Conservation (phyloP, 176 grass and related monocot species). For the Oryza brachyantha region DNA sequence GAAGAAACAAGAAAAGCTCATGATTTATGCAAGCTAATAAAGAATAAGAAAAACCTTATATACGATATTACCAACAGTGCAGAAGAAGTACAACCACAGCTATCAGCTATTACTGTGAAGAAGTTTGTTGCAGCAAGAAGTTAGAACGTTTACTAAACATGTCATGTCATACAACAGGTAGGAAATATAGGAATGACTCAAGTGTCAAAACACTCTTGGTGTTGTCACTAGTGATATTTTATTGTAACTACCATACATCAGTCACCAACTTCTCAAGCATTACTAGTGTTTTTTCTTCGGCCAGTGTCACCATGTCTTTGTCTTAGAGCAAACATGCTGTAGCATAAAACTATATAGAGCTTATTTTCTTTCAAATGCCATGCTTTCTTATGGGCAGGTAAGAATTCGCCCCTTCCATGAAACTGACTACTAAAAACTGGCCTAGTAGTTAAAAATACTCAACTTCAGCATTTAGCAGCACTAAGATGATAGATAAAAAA, state of each 20-base stretch:
- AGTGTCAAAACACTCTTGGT: background rate
- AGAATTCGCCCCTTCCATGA: constrained; percentile 33
- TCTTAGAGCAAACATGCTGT: constrained; percentile 36
- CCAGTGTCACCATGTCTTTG: constrained; percentile 32
- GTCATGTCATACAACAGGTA: constrained; percentile 43
- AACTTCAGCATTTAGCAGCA: background rate
- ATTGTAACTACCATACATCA: constrained; percentile 11
- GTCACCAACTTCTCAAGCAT: constrained; percentile 28
- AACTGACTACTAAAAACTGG: constrained; percentile 20
- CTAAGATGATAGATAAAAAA: background rate
- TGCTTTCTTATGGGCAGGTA: constrained; percentile 42
- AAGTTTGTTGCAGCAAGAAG: constrained; percentile 34
- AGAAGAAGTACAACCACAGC: background rate
- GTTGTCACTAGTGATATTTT: constrained; percentile 15
- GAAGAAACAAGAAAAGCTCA: background rate
- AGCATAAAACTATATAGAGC: constrained; percentile 1
- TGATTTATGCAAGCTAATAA: background rate
- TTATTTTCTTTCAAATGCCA: constrained; percentile 17
- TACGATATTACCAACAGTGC: constrained; percentile 1
- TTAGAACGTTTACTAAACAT: constrained; percentile 40
- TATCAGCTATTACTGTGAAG: background rate
- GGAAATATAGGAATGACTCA: constrained; percentile 41
- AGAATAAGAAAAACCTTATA: constrained; percentile 23
- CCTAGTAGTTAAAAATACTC: background rate
- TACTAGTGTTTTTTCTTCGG: constrained; percentile 9